Percentiles rank a stretch among this genome's conserved stretches.
These are phyloP conservation scores for Agapanthus africanus DNA, from an alignment of 106 monocot genomes.

Conservation along the genomic window DNA sequence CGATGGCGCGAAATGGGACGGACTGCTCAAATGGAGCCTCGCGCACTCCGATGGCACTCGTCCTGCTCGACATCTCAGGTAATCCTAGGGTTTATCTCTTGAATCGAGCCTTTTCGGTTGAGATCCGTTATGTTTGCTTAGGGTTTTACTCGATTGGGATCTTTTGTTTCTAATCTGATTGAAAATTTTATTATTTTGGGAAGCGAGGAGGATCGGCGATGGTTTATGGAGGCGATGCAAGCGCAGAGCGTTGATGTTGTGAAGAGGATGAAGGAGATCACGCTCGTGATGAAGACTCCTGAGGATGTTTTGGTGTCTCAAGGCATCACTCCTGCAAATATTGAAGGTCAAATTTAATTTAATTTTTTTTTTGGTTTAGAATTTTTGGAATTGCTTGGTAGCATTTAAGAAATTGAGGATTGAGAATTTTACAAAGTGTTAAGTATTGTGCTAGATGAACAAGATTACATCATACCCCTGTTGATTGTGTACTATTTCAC, in stretches of 20 bases:
- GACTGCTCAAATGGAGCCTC: constrained; percentile 93
- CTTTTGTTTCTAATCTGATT: background rate
- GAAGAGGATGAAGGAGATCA: constrained; percentile 97
- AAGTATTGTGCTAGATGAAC: too few relatives aligned
- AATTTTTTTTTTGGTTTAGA: background rate
- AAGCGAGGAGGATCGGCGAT: constrained; percentile 81
- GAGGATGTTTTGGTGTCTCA: constrained; percentile 68
- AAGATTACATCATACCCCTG: too few relatives aligned
- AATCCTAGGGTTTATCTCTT: background rate
- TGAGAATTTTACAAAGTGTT: too few relatives aligned
- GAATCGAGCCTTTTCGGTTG: too few relatives aligned
- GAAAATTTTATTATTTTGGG: too few relatives aligned
- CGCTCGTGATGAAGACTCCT: constrained; percentile 74
- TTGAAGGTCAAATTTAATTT: constrained; percentile 65
- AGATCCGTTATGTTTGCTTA: too few relatives aligned
- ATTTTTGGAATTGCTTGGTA: too few relatives aligned
- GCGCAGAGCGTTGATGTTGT: constrained; percentile 68
- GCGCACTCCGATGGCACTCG: constrained; percentile 60
- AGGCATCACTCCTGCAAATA: constrained; percentile 61
- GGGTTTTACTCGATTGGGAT: too few relatives aligned
- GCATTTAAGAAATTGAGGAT: too few relatives aligned
- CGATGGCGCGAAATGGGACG: constrained; percentile 68
- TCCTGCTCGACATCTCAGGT: constrained; percentile 59
- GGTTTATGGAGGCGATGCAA: constrained; percentile 99
- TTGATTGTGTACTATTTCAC: too few relatives aligned